Base-by-base conservation (phyloP, 352 stramenopile genomes). In the Achlya hypogyna region DNA sequence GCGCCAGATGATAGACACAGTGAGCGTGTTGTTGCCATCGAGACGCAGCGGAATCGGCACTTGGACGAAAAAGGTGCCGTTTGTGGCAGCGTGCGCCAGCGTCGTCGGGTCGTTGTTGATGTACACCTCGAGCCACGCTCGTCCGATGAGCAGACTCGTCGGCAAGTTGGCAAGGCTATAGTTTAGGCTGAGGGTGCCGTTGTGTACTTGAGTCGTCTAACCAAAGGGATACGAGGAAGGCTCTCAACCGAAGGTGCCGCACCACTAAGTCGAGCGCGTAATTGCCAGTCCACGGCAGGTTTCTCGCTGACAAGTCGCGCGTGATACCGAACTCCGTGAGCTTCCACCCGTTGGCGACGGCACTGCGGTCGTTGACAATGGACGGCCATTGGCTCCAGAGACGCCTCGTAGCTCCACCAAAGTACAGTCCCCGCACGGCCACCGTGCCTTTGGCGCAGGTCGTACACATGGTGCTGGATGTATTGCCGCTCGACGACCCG, bases 281-380 rank as follows among this genome's bases (percentile, higher is more conserved):
- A 12, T 12, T 12, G 25, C 49, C 49, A 10, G 49, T 56, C 49
- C 49, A 56, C 4, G 49, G 31, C 31, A 22, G 25, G 8, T 4
- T 18, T 35, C 28, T 67, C 25, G 28, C n/a, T 6, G 60, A 25
- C 25, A 49, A 27, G 31, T 67, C 60, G 14, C 60, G 45, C 2
- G 60, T 67, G 23, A 67, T 58, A n/a, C 60, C 60, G 18, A 25
- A 31, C 51, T 67, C 60, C n/a, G 60, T 67, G 27, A 67, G 34
- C 51, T 67, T 67, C 60, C 60, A 67, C 16, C 60, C 60, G 32
- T 53, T 67, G 31, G 27, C 28, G 10, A 67, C 23, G 29, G 60
- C 60, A 10, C 42, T 67, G 5, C n/a, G 14, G 51, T 67, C 59
- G 32, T 67, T 28, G 23, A 67, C 42, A n/a, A 67, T 59, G n/a